phyloP scores from a whole-genome alignment of 2,329 filamentous ascomycete species.

The Rhytidhysteron rufulum region DNA sequence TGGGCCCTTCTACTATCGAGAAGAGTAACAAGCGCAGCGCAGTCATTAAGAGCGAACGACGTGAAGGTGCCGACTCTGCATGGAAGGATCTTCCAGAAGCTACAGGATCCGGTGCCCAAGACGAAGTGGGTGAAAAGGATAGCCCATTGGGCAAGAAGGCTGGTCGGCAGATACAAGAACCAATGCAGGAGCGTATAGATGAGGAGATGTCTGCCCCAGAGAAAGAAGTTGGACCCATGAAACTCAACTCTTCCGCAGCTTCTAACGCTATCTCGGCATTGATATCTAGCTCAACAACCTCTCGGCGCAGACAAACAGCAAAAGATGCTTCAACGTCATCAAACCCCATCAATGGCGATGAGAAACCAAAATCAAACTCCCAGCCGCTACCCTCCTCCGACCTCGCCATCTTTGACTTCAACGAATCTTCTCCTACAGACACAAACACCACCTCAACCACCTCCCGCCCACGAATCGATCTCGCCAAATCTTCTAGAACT shows the following conservation, averaged over 20 bases:
- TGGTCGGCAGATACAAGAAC: slow-evolving; percentile 12
- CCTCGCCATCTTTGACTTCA: slow-evolving; percentile 37
- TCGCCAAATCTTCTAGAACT: slow-evolving; percentile 23
- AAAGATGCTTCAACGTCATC: not conserved
- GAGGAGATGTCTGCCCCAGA: not conserved
- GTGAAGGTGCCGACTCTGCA: slow-evolving; percentile 12
- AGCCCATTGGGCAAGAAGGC: slow-evolving; percentile 36
- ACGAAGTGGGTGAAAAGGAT: slow-evolving; percentile 25
- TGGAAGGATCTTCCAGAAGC: slow-evolving; percentile 26
- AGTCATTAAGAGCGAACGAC: slow-evolving; percentile 24
- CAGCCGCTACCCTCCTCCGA: slow-evolving; percentile 13
- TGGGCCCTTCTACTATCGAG: slow-evolving; percentile 16
- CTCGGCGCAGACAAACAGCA: slow-evolving; percentile 18
- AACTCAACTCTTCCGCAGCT: slow-evolving; percentile 22
- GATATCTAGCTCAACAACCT: slow-evolving; percentile 24
- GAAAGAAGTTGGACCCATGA: slow-evolving; percentile 10
- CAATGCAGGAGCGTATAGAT: not conserved
- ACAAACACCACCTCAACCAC: slow-evolving; percentile 6
- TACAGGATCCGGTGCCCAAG: slow-evolving; percentile 7
- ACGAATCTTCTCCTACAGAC: slow-evolving; percentile 27
- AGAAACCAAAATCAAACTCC: slow-evolving; percentile 5
- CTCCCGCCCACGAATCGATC: slow-evolving; percentile 21
- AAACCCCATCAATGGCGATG: too few species aligned
- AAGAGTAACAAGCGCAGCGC: slow-evolving; percentile 9
- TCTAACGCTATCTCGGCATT: slow-evolving; percentile 31